Evolutionary conservation across 139 green algal species (phyloP).

Genomic region (Picochlorum sp.): DNA sequence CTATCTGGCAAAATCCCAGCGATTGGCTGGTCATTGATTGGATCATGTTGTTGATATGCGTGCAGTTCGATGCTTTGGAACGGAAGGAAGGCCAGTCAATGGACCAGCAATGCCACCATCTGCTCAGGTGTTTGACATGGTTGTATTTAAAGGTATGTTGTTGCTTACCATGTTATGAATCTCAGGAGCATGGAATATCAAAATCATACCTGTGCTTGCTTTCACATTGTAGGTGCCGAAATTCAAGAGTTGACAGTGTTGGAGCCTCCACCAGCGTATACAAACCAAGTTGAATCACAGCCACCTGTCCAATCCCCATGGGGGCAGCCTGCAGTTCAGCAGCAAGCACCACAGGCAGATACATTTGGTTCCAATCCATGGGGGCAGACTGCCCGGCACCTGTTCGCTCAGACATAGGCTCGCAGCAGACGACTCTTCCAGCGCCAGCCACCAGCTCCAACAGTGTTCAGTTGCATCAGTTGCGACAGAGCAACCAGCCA

Average conservation of each 20-base stretch:
- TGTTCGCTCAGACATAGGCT: background rate
- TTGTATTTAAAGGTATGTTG: slow-evolving; percentile 79
- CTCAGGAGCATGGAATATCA: too few relatives aligned
- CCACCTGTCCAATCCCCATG: slow-evolving; percentile 1
- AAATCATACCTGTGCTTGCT: background rate
- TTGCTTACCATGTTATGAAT: too few relatives aligned
- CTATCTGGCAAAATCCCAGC: background rate
- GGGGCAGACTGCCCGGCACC: slow-evolving; percentile 4
- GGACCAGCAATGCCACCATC: slow-evolving; percentile 27
- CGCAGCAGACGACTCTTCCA: background rate
- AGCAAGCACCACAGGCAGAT: background rate
- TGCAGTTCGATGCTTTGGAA: slow-evolving; percentile 86
- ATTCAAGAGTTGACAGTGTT: slow-evolving; percentile 86
- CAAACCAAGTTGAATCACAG: background rate
- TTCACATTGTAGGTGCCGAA: slow-evolving; percentile 47
- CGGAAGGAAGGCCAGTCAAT: slow-evolving; percentile 68
- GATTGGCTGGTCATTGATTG: slow-evolving; percentile 1
- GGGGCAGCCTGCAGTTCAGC: slow-evolving; percentile 8
- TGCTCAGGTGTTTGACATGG: slow-evolving; percentile 84
- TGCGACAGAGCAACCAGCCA: background rate
- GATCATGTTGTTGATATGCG: background rate
- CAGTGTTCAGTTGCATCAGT: slow-evolving; percentile 12
- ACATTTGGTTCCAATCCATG: slow-evolving; percentile 15
- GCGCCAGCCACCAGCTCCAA: slow-evolving; percentile 26
- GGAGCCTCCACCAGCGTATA: background rate